Evolutionary conservation across 805 yeast species (phyloP).

Genomic region (Ogataea populi-albae): DNA sequence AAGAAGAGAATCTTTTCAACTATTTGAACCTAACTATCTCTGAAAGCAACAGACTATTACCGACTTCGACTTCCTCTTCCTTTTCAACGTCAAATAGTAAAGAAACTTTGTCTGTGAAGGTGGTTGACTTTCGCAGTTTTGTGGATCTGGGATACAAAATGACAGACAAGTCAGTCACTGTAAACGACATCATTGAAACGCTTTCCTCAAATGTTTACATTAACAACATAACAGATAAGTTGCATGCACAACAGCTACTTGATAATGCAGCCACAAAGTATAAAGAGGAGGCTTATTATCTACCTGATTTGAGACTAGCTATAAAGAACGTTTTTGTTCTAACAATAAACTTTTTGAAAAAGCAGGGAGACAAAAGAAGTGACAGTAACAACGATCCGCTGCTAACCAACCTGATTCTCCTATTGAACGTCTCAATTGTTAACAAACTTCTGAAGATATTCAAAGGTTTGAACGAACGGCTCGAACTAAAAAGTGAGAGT

Average conservation of each 20-base stretch:
- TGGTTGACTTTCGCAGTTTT: constrained; percentile 26
- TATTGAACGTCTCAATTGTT: constrained; percentile 29
- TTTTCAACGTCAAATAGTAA: constrained; percentile 1
- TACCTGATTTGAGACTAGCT: constrained; percentile 29
- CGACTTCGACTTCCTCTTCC: constrained; percentile 3
- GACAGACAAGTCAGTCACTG: constrained; percentile 12
- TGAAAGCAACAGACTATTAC: constrained; percentile 4
- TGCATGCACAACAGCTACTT: constrained; percentile 1
- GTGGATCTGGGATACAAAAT: constrained; percentile 27
- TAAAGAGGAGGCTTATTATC: constrained; percentile 15
- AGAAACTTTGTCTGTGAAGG: constrained; percentile 18
- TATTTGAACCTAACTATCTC: constrained; percentile 11
- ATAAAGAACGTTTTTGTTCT: constrained; percentile 29
- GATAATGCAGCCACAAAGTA: constrained; percentile 2
- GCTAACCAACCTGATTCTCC: constrained; percentile 20
- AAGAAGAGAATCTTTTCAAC: constrained; percentile 20
- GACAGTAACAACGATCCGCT: constrained; percentile 12
- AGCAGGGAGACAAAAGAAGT: constrained; percentile 8
- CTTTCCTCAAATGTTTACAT: constrained; percentile 29
- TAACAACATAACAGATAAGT: constrained; percentile 18
- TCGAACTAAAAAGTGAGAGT: constrained; percentile 16
- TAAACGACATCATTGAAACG: constrained; percentile 7
- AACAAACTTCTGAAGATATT: constrained; percentile 30
- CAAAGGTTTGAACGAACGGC: constrained; percentile 21
- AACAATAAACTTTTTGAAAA: constrained; percentile 23